Base-by-base conservation (phyloP, 2,329 filamentous ascomycete species). In the Diaporthe citriasiana region DNA sequence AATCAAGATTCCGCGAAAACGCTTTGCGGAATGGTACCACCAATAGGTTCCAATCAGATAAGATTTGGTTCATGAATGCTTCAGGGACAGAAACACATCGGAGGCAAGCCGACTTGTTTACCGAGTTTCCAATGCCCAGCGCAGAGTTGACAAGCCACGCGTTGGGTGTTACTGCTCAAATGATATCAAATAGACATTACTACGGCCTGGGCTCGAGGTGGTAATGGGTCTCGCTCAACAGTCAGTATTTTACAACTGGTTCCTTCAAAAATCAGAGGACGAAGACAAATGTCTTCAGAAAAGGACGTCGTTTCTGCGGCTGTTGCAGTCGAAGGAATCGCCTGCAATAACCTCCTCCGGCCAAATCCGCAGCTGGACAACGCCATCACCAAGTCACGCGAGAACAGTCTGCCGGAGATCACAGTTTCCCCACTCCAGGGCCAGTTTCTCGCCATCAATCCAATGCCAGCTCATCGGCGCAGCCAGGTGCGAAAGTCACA, bases 391-490 rank as follows among this genome's bases (percentile, higher is more conserved):
- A 83, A 82, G 69, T 83, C 82, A 2, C 53, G 72, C 2, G 78
- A 75, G 15, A 77, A 81, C 3, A 82, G 82, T 9, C 79, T 87
- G 0, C 82, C 82, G 1, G 79, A 81, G 63, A 85, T 86, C 74
- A 80, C 79, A 56, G 80, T 85, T 50, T 79, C 80, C 4, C 77
- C 81, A 0, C 77, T 81, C 12, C 78, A 83, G 56, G 84, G 83
- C 40, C 82, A 84, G 71, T 82, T 81, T 60, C 79, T 87, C 12
- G 79, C 83, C 15, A 76, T 87, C 19, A 84, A 85, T 87, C 19
- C 84, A 85, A 57, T 80, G 81, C 68, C 80, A 81, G 59, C 75
- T 84, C 45, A 80, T 82, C 1, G 76, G 78, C 87, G 3, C 60
- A 69, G 33, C 73, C 80, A 4, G 81, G 80, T 45, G 79, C 78